phyloP scores from a whole-genome alignment of 805 yeast species.

The Cyberlindnera bimundalis region DNA sequence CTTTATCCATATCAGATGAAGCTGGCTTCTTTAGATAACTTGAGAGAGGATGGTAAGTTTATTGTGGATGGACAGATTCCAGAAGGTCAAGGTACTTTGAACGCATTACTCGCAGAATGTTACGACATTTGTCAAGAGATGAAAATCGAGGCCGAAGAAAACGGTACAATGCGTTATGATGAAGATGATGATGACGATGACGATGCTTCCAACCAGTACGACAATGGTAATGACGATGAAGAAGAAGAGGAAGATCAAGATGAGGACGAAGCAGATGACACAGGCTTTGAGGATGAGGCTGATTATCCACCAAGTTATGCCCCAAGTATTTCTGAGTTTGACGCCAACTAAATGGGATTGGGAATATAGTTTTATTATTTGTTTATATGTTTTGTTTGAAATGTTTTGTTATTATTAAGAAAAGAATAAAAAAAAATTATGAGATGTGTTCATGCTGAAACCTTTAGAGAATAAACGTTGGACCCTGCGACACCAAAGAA shows the following conservation, averaged over 20 bases:
- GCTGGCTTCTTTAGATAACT: conserved; percentile 81
- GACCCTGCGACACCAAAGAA: no score
- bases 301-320: conserved; percentile 27
- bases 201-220: conserved; percentile 20
- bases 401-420: no score
- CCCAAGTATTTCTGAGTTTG: conserved; percentile 23
- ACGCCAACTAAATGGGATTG: neutral
- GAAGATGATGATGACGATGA: conserved; percentile 20
- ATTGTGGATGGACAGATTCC: conserved; percentile 86
- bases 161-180: conserved; percentile 28
- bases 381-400: no score
- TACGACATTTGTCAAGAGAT: conserved; percentile 91
- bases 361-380: no score
- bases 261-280: conserved; percentile 21
- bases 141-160: conserved; percentile 68
- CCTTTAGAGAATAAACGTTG: no score
- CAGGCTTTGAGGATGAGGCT: conserved; percentile 30
- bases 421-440: no score
- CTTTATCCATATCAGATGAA: conserved; percentile 95
- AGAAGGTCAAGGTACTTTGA: conserved; percentile 96
- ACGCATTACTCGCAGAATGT: conserved; percentile 87
- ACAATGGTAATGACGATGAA: conserved; percentile 36
- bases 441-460: no score
- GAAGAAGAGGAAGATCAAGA: conserved; percentile 33
- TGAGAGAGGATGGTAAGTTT: conserved; percentile 89